Base-by-base conservation (phyloP, 176 grass and related monocot genomes). In the Musa acuminata region DNA sequence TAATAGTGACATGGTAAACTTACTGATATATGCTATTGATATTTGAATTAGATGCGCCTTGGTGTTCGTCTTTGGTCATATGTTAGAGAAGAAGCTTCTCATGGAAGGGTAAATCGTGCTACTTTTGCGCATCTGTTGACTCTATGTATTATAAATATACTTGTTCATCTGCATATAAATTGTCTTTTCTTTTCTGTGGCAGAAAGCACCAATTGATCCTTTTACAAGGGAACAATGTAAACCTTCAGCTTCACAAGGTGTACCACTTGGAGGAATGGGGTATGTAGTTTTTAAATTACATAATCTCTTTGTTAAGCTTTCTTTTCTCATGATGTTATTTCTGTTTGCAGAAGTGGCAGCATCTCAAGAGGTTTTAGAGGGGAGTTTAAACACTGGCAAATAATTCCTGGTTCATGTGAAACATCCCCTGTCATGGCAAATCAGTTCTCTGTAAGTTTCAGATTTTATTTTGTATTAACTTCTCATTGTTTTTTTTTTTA, bases 31-130 rank as follows among this genome's bases (percentile, higher is more conserved):
- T 55, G 22, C 16, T 69, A 57, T 20, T 75, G 20, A 51, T 62
- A 11, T 76, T 76, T 49, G 50, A 67, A 53, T 78, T 71, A 97
- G 94, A 88, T 97, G 84, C 83, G 80, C 78, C 94, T 93, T 85
- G 94, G 94, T 77, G 73, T 97, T 64, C 94, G 94, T n/a, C 94
- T 97, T 85, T 97, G 94, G 94, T 93, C 94, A 79, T 97, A 93
- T 83, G 89, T 97, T 27, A 87, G 86, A 72, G 94, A 97, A 83
- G 94, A 97, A 87, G 94, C 94, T 91, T 93, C 94, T 72, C 75
- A 97, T 25, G 94, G 94, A 86, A 93, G 94, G 87, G 94, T 93
- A 93, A 86, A 6, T 51, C 3, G 0, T 5, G 29, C 29, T 5
- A 35, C 3, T 5, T 35, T 5, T 35, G 29, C 29, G 0, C 4